Percentiles rank a stretch among this genome's conserved stretches.
Evolutionary conservation across 495 filamentous ascomycete genomes (phyloP).

Genomic region (Daldinia loculata): DNA sequence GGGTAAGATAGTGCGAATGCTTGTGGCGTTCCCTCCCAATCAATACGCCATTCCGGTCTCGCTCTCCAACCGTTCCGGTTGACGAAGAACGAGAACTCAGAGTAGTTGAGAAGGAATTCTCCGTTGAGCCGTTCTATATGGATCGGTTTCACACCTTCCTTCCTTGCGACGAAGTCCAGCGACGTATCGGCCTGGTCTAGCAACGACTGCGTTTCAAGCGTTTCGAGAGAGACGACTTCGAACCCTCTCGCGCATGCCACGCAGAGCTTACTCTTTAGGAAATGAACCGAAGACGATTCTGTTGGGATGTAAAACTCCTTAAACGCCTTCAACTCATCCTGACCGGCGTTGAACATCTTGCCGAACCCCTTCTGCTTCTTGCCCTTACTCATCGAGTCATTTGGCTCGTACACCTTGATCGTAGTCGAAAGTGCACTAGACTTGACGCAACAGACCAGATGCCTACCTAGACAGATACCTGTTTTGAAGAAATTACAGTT

Average conservation of each 20-base stretch:
- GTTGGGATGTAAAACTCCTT: slow-evolving; percentile 99
- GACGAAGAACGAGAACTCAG: slow-evolving; percentile 98
- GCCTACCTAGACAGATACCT: slow-evolving; percentile 91
- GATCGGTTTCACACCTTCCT: slow-evolving; percentile 94
- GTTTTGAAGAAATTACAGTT: slow-evolving; percentile 98
- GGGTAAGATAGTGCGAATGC: slow-evolving; percentile 92
- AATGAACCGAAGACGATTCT: slow-evolving; percentile 95
- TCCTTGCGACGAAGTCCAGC: slow-evolving; percentile 91
- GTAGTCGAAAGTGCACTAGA: slow-evolving; percentile 88
- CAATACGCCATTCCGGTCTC: slow-evolving; percentile 93
- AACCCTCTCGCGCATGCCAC: slow-evolving; percentile 95
- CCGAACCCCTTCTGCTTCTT: slow-evolving; percentile 92
- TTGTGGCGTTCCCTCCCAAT: slow-evolving; percentile 93
- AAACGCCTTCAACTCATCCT: slow-evolving; percentile 94
- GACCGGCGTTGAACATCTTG: slow-evolving; percentile 92
- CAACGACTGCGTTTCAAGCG: slow-evolving; percentile 94
- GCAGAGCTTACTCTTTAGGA: slow-evolving; percentile 94
- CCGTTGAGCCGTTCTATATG: slow-evolving; percentile 96
- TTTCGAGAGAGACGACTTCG: slow-evolving; percentile 96
- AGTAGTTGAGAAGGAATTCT: slow-evolving; percentile 97
- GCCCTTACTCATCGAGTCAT: slow-evolving; percentile 85
- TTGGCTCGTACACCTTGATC: slow-evolving; percentile 97
- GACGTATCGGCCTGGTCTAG: slow-evolving; percentile 98
- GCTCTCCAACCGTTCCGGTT: slow-evolving; percentile 98
- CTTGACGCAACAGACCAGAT: slow-evolving; percentile 95